Percentiles rank a stretch among this genome's conserved stretches.
Conservation (phyloP, 495 filamentous ascomycete species). For the Penicillium cosmopolitanum region DNA sequence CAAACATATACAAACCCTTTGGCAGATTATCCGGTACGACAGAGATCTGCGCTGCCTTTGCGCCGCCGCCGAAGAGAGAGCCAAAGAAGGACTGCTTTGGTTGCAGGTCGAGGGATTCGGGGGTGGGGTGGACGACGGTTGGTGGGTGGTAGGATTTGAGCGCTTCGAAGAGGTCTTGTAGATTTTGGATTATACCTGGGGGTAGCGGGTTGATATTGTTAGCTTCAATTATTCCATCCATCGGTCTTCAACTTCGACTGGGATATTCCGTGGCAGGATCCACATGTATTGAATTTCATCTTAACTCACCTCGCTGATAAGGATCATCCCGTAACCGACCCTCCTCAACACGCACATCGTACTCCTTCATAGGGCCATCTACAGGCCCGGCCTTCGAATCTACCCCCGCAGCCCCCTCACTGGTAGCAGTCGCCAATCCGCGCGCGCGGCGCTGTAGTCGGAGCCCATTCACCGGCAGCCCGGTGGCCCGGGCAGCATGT, state of each 20-base stretch:
- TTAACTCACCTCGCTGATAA: conserved; percentile 76
- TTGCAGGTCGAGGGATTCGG: conserved; percentile 67
- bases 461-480: not conserved
- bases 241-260: too few species aligned
- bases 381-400: conserved; percentile 12
- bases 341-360: conserved; percentile 73
- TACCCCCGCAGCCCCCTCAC: conserved; percentile 18
- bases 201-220: not conserved
- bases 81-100: conserved; percentile 70
- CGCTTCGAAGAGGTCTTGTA: conserved; percentile 88
- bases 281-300: not conserved
- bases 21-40: conserved; percentile 76
- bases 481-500: not conserved
- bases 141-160: conserved; percentile 47
- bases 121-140: conserved; percentile 69
- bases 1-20: conserved; percentile 91
- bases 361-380: conserved; percentile 81
- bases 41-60: conserved; percentile 30
- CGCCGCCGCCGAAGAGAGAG: conserved; percentile 63
- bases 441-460: conserved; percentile 9
- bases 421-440: conserved; percentile 23
- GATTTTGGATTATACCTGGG: conserved; percentile 78
- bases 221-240: not conserved
- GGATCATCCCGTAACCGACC: conserved; percentile 81
- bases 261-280: not conserved